Percentiles rank a stretch among this genome's conserved stretches.
Conservation (phyloP, 1,139 yeast species). For the Fermentozyma sake region DNA sequence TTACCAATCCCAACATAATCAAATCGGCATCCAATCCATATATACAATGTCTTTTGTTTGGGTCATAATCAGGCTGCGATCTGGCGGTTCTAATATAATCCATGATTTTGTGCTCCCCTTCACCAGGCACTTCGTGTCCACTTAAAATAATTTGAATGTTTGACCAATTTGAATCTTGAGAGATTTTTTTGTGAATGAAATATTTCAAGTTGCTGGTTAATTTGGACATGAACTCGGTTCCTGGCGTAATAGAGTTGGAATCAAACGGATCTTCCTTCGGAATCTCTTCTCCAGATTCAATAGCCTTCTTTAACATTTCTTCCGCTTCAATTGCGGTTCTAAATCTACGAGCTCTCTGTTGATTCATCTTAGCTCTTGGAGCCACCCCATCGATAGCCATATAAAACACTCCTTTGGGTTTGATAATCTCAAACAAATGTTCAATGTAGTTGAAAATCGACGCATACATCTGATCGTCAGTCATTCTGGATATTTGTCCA, state of each 20-base stretch:
- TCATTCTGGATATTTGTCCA: constrained; percentile 54
- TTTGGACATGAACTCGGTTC: constrained; percentile 95
- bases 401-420: constrained; percentile 81
- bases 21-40: constrained; percentile 98
- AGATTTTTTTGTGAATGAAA: constrained; percentile 86
- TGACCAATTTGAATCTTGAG: constrained; percentile 91
- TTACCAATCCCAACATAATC: constrained; percentile 92
- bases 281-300: constrained; percentile 55
- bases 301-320: constrained; percentile 61
- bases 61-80: constrained; percentile 68
- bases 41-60: constrained; percentile 89
- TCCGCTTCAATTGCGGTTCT: constrained; percentile 95
- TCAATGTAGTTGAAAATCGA: constrained; percentile 94
- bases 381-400: constrained; percentile 99
- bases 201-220: constrained; percentile 81
- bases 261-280: constrained; percentile 83
- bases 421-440: constrained; percentile 81
- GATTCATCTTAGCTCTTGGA: constrained; percentile 99
- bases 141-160: constrained; percentile 77
- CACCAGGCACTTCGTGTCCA: constrained; percentile 99
- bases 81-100: constrained; percentile 83
- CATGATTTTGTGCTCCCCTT: constrained; percentile 99
- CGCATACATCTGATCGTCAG: constrained; percentile 89
- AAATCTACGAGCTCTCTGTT: constrained; percentile 95
- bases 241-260: constrained; percentile 94